Evolutionary conservation across 2,329 filamentous ascomycete genomes (phyloP).

Genomic region (Apiospora arundinis): DNA sequence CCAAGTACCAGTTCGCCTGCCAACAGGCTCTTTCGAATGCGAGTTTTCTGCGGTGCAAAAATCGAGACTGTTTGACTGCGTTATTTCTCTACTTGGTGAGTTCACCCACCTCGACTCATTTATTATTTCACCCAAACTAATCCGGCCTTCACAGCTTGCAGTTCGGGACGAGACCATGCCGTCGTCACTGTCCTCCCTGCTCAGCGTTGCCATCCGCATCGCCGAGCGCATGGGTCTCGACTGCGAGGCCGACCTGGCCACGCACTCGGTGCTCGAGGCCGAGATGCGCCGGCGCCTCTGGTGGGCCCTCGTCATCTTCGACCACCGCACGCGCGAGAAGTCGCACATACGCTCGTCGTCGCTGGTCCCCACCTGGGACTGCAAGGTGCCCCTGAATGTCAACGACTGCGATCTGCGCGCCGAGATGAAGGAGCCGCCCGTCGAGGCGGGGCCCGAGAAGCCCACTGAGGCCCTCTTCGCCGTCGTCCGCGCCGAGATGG

Average conservation of each 20-base stretch:
- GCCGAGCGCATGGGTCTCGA: conserved; percentile 63
- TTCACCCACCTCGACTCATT: not conserved
- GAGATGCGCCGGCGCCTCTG: conserved; percentile 67
- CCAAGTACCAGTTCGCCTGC: conserved; percentile 54
- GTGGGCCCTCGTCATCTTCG: conserved; percentile 66
- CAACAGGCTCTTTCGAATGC: conserved; percentile 61
- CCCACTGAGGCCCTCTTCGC: conserved; percentile 51
- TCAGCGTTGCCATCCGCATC: conserved; percentile 62
- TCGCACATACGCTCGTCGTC: conserved; percentile 42
- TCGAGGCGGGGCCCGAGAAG: conserved; percentile 28
- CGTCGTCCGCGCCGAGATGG: conserved; percentile 48
- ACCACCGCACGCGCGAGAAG: conserved; percentile 61
- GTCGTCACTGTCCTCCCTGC: conserved; percentile 56
- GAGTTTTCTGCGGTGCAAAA: conserved; percentile 54
- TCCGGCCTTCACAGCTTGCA: conserved; percentile 49
- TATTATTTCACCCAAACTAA: not conserved
- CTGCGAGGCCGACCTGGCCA: conserved; percentile 46
- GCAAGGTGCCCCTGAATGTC: conserved; percentile 49
- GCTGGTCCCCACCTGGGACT: conserved; percentile 49
- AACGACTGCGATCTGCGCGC: conserved; percentile 53
- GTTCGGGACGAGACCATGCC: conserved; percentile 50
- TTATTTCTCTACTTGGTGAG: conserved; percentile 62
- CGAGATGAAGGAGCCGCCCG: conserved; percentile 46
- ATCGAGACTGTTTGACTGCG: conserved; percentile 61
- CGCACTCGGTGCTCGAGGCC: conserved; percentile 51